Base-by-base conservation (phyloP, 108 stramenopile species). In the Conticribra weissflogii region DNA sequence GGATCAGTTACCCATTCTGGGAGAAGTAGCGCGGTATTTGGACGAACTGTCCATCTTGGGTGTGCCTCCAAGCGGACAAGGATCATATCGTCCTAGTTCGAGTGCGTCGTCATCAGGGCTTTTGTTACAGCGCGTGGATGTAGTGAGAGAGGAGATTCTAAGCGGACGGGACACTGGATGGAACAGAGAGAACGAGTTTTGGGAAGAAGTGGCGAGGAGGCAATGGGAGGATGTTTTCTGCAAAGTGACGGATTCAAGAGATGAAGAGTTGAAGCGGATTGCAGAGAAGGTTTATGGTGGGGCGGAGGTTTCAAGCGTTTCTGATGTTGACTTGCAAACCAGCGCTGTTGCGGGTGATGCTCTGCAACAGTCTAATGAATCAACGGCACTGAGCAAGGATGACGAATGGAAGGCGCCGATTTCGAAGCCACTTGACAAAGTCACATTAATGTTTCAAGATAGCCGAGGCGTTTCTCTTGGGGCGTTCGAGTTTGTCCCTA, bases 1-100 rank as follows among this genome's bases (percentile, higher is more conserved):
- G 9, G 95, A 96, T 34, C 95, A 96, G 70, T 54, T 96, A 2
- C 95, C 95, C 8, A 78, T 94, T 12, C 81, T 96, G 31, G 85
- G 81, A 15, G 87, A 88, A 30, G 84, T 94, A 7, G 87, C 86
- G 25, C 53, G 89, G 25, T 90, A 83, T 79, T 81, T 96, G 66
- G 92, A 96, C 66, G 94, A 96, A 71, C 71, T 95, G 25, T 79
- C 81, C 1, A 70, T 95, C 41, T 55, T 88, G 49, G 84, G 88
- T 4, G 91, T 90, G 8, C 90, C 90, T 9, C 72, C 85, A 44
- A 17, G 47, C 49, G 79, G 75, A 36, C 59, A 73, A 56, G 70
- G 71, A 12, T 34, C 28, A 18, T 34, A 50, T 45, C 48, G 56
- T 0, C 46, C 57, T 19, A 63, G 47, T 49, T 55, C 59, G 17